Conservation (phyloP, 805 yeast species). For the Yarrowia alimentaria region DNA sequence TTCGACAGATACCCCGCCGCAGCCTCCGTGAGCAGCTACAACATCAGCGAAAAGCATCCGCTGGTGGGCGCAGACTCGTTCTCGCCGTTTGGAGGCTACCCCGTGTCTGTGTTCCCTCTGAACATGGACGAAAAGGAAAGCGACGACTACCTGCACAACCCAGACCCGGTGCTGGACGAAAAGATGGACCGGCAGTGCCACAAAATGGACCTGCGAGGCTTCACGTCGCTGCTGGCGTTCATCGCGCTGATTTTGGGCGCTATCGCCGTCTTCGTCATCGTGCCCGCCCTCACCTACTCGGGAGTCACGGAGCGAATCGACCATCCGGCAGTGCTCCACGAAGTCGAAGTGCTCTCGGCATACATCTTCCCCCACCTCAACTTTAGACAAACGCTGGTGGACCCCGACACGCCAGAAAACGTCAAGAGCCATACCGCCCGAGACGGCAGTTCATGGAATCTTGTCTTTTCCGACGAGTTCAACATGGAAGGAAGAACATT, state of each 20-base stretch:
- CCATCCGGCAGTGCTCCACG: conserved; percentile 70
- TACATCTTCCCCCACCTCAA: conserved; percentile 86
- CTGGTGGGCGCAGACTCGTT: conserved; percentile 37
- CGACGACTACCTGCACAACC: conserved; percentile 93
- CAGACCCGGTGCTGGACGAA: conserved; percentile 92
- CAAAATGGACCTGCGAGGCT: conserved; percentile 42
- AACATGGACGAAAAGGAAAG: conserved; percentile 90
- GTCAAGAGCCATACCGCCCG: conserved; percentile 52
- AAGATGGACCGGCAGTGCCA: conserved; percentile 55
- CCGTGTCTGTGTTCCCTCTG: conserved; percentile 87
- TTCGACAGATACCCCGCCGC: conserved; percentile 22
- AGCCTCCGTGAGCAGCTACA: conserved; percentile 1
- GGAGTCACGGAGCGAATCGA: conserved; percentile 75
- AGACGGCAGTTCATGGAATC: conserved; percentile 66
- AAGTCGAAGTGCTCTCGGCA: conserved; percentile 79
- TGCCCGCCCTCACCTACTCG: conserved; percentile 71
- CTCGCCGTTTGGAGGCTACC: conserved; percentile 93
- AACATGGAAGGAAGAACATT: conserved; percentile 86
- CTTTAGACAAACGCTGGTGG: conserved; percentile 58
- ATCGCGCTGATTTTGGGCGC: conserved; percentile 59
- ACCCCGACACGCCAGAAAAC: conserved; percentile 65
- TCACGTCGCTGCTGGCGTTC: conserved; percentile 43
- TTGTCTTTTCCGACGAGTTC: conserved; percentile 90
- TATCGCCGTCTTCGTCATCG: conserved; percentile 66
- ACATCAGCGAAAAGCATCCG: conserved; percentile 29